Conservation (phyloP, 805 yeast genomes). For the Candida vaughaniae region DNA sequence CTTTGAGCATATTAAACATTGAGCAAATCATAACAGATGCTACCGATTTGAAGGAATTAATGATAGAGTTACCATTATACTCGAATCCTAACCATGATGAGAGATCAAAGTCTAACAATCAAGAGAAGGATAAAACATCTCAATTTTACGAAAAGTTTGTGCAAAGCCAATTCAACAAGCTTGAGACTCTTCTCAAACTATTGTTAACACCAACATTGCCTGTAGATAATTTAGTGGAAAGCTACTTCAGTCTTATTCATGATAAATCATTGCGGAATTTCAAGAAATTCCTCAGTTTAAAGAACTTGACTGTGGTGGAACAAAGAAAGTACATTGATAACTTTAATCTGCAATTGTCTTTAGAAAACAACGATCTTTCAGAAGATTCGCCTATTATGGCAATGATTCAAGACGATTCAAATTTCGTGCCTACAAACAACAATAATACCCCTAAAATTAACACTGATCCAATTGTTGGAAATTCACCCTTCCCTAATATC, state of each 20-base stretch:
- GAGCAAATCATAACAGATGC: conserved; percentile 82
- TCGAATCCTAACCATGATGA: conserved; percentile 36
- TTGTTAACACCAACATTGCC: conserved; percentile 66
- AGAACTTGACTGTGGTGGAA: conserved; percentile 44
- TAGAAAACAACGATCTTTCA: conserved; percentile 22
- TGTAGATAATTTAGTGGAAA: conserved; percentile 55
- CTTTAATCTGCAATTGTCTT: conserved; percentile 34
- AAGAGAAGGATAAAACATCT: conserved; percentile 17
- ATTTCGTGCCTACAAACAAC: conserved; percentile 1
- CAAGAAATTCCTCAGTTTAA: conserved; percentile 60
- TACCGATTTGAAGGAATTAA: conserved; percentile 56
- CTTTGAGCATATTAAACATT: conserved; percentile 64
- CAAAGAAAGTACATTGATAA: conserved; percentile 34
- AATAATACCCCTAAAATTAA: not conserved
- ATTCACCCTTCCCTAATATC: conserved; percentile 4
- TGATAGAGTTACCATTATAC: conserved; percentile 44
- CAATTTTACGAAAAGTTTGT: conserved; percentile 44
- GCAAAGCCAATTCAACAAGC: conserved; percentile 34
- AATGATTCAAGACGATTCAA: conserved; percentile 28
- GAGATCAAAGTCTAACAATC: conserved; percentile 7
- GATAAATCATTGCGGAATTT: conserved; percentile 66
- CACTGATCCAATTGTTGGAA: not conserved
- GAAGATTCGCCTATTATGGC: conserved; percentile 31
- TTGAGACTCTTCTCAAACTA: conserved; percentile 69
- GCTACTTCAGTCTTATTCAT: conserved; percentile 63